phyloP scores from a whole-genome alignment of 139 green algal species.

The Nannochloris sp. region DNA sequence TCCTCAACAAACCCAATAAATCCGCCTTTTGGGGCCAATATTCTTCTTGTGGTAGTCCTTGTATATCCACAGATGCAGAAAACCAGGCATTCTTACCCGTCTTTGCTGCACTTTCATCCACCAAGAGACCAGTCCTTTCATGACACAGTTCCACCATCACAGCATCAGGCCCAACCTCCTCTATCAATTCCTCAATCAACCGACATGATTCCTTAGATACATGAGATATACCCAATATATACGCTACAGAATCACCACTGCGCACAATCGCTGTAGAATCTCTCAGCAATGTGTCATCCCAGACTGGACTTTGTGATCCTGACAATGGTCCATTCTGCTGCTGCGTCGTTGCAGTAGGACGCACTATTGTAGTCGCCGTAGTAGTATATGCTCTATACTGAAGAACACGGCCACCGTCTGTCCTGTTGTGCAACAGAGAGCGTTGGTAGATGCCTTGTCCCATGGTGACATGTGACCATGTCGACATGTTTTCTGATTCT shows the following conservation, averaged over 20 bases:
- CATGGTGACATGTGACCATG: too few species aligned
- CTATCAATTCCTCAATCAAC: slow-evolving; percentile 48
- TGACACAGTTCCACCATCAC: slow-evolving; percentile 78
- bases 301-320: not conserved
- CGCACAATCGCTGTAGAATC: not conserved
- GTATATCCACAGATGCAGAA: slow-evolving; percentile 13
- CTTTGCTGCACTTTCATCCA: slow-evolving; percentile 23
- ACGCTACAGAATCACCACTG: slow-evolving; percentile 32
- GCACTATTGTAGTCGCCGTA: too few species aligned
- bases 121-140: slow-evolving; percentile 60
- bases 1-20: slow-evolving; percentile 39
- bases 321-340: not conserved
- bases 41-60: not conserved
- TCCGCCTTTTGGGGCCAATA: slow-evolving; percentile 42
- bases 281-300: not conserved
- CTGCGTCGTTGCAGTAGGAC: too few species aligned
- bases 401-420: too few species aligned
- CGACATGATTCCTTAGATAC: slow-evolving; percentile 49
- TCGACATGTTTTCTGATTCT: too few species aligned
- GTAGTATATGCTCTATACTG: too few species aligned
- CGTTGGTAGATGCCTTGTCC: too few species aligned
- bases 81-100: slow-evolving; percentile 43
- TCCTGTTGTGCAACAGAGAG: too few species aligned
- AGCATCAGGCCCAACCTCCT: slow-evolving; percentile 34
- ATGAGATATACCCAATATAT: slow-evolving; percentile 73